Base-by-base conservation (phyloP, 805 yeast genomes). In the Yarrowia deformans region DNA sequence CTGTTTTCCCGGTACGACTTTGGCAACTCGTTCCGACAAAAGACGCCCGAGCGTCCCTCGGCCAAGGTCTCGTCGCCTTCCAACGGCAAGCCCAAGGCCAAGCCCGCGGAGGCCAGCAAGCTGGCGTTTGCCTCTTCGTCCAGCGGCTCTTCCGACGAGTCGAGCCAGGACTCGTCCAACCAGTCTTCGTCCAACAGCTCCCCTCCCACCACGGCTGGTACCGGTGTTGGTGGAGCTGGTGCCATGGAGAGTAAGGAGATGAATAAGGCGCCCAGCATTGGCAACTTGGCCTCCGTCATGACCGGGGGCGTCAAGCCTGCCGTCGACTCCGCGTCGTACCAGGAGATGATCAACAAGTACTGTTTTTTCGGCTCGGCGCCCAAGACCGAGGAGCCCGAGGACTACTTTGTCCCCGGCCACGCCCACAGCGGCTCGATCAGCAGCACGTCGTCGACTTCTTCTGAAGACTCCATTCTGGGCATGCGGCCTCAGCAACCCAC, bases 321-420 rank as follows among this genome's bases (percentile, higher is more conserved):
- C 8, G 74, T 79, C 74, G 78, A 77, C 70, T 78, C 82, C 19
- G 67, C 75, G 10, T 72, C 77, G n/a, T 80, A 80, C 72, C 78
- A 80, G 72, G 79, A 76, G 63, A 72, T 80, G 58, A 72, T 80
- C 61, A 74, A 79, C 69, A 79, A 77, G 72, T 80, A 80, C 74
- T 80, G 83, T 72, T 80, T 80, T 70, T 79, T 77, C 72, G 74
- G 71, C n/a, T 35, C 43, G 16, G 66, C 66, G 8, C 66, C 66
- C 18, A 60, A 60, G 52, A 35, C 46, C 40, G 66, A 60, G 18
- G 66, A 60, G 52, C 66, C 66, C 35, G 66, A 60, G 52, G 52
- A 60, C 66, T 60, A 60, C 52, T 60, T 60, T 60, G 52, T 34
- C 9, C 66, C 66, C 14, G 66, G 66, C n/a, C 66, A 60, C 42